Conservation (phyloP, 768 basidiomycete genomes). For the Kwoniella bestiolae region DNA sequence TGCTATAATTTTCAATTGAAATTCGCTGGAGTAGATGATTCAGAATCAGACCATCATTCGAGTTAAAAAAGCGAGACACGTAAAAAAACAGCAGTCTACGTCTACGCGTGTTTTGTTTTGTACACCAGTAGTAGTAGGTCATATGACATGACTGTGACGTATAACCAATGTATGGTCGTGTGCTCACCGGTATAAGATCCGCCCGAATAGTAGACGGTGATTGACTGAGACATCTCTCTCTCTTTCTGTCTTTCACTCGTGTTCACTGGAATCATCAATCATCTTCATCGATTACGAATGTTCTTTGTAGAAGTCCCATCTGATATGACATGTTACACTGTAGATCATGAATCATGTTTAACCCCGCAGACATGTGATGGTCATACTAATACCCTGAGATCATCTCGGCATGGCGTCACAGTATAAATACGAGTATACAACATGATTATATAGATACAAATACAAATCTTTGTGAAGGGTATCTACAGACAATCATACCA, state of each 20-base stretch:
- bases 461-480: constrained; percentile 36
- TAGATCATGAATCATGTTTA: neutral
- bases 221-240: neutral
- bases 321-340: neutral
- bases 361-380: too few relatives aligned
- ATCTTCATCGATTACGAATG: too few relatives aligned
- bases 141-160: too few relatives aligned
- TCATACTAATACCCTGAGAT: neutral
- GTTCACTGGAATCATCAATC: neutral
- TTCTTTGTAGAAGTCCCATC: too few relatives aligned
- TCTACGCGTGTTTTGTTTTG: neutral
- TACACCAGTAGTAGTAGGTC: neutral
- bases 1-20: neutral
- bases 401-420: neutral
- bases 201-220: neutral
- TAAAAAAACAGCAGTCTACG: neutral
- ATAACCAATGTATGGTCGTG: neutral
- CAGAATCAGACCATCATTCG: neutral
- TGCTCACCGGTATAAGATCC: neutral
- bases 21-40: neutral
- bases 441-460: constrained; percentile 19
- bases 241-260: neutral
- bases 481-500: constrained; percentile 9
- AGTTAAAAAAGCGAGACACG: neutral
- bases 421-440: constrained; percentile 1